These are phyloP conservation scores for Suillus placidus DNA, from an alignment of 768 basidiomycete species.

Conservation along the genomic window DNA sequence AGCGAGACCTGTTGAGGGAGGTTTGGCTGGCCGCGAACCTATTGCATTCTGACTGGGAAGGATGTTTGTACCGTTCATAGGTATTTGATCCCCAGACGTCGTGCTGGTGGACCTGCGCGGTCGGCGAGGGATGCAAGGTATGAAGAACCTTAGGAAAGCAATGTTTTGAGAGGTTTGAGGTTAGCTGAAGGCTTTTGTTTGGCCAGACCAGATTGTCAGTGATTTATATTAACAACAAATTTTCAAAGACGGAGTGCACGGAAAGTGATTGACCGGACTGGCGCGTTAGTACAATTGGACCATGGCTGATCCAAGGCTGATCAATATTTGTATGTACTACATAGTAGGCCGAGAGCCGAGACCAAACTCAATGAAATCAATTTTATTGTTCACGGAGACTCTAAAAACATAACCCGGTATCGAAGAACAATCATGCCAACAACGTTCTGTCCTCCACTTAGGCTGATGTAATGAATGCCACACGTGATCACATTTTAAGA, in stretches of 20 bases:
- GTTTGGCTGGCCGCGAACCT: constrained; percentile 45
- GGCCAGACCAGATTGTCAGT: neutral
- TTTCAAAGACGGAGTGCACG: neutral
- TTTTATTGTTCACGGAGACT: neutral
- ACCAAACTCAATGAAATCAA: neutral
- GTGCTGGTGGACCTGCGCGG: constrained; percentile 20
- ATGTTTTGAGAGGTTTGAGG: constrained; percentile 23
- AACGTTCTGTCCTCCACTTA: neutral
- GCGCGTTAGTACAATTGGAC: neutral
- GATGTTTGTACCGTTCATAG: constrained; percentile 52
- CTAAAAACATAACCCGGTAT: neutral
- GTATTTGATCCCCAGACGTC: constrained; percentile 28
- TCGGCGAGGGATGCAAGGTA: constrained; percentile 35
- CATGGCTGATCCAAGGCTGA: neutral
- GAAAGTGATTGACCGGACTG: neutral
- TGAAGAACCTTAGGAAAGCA: constrained; percentile 27
- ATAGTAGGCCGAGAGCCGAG: neutral
- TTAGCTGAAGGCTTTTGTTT: constrained; percentile 13
- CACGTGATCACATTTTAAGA: constrained; percentile 2
- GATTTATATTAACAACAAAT: constrained; percentile 1
- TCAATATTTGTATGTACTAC: neutral
- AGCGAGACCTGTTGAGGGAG: constrained; percentile 59
- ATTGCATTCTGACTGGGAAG: constrained; percentile 33
- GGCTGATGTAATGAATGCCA: neutral
- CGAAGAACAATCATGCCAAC: neutral